Conservation (phyloP, 768 basidiomycete species). For the Kondoa subrosea region DNA sequence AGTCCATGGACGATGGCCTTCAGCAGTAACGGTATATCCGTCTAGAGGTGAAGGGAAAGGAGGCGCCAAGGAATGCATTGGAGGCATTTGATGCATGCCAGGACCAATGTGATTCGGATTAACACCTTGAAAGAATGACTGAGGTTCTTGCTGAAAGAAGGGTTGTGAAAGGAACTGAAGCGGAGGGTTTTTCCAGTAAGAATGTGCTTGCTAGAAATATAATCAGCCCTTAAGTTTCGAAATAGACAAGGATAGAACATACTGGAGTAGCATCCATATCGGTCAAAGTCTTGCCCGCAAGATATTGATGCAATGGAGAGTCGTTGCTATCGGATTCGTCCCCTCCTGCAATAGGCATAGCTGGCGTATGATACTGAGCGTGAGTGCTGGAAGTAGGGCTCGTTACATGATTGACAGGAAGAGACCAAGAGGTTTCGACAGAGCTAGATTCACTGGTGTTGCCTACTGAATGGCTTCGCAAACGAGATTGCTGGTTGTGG, state of each 20-base stretch:
- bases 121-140: neutral
- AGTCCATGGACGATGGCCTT: neutral
- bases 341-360: neutral
- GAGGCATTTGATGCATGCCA: neutral
- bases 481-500: too few relatives aligned
- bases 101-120: neutral
- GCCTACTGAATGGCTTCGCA: neutral
- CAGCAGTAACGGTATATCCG: neutral
- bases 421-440: neutral
- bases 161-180: neutral
- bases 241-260: neutral
- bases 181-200: neutral
- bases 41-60: neutral
- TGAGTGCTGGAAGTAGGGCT: neutral
- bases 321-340: neutral
- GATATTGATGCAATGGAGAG: neutral
- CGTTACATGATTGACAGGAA: neutral
- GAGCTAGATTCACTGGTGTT: neutral
- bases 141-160: neutral
- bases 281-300: neutral
- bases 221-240: neutral
- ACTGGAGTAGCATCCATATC: neutral
- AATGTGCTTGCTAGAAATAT: neutral
- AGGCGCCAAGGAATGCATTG: neutral
- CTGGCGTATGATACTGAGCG: neutral